These are phyloP conservation scores for Orbilia brochopaga DNA, from an alignment of 2,329 filamentous ascomycete genomes.

Conservation along the genomic window DNA sequence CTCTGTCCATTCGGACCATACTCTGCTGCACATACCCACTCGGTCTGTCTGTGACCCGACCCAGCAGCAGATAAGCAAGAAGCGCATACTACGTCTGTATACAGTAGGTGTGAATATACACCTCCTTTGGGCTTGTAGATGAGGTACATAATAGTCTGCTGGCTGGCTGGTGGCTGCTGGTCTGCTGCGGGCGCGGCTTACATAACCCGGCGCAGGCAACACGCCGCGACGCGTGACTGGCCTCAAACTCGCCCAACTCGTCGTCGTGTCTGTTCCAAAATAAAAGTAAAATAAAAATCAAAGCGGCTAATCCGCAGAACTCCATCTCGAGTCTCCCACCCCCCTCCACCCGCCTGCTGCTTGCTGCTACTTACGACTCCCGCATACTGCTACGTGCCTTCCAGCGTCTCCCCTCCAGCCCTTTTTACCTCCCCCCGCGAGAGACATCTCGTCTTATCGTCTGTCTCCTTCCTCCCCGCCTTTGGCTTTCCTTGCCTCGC, in stretches of 20 bases:
- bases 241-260: not conserved
- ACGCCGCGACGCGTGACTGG: conserved; percentile 6
- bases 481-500: not conserved
- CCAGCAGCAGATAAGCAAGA: too few relatives aligned
- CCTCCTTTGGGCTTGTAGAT: too few relatives aligned
- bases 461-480: not conserved
- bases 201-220: not conserved
- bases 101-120: too few relatives aligned
- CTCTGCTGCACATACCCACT: too few relatives aligned
- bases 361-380: not conserved
- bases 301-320: not conserved
- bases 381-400: not conserved
- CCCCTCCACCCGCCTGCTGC: not conserved
- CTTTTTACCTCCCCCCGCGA: not conserved
- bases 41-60: too few relatives aligned
- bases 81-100: too few relatives aligned
- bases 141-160: too few relatives aligned
- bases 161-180: too few relatives aligned
- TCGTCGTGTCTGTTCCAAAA: not conserved
- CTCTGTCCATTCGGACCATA: too few relatives aligned
- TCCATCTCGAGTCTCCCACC: too few relatives aligned
- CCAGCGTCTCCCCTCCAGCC: not conserved
- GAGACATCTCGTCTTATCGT: not conserved
- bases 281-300: conserved; percentile 11
- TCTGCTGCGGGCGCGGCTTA: not conserved